Conservation (phyloP, 2,329 filamentous ascomycete genomes). For the Dichotomopilus funicola region DNA sequence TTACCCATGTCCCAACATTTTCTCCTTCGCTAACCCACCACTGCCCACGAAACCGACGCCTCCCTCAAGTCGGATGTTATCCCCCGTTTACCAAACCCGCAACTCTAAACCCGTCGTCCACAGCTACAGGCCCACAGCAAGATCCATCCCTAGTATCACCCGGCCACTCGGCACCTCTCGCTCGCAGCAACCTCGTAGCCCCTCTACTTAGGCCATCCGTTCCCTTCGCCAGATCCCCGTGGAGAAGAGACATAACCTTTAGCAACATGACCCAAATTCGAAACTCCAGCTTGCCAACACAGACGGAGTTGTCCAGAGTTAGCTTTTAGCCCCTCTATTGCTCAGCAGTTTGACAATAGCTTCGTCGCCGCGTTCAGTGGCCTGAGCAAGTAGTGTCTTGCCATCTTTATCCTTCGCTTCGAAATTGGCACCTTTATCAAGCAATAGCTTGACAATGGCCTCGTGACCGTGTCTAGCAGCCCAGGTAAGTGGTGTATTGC, state of each 20-base stretch:
- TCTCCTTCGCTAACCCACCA: neutral
- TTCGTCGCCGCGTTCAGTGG: no score
- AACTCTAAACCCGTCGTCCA: neutral
- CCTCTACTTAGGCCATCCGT: no score
- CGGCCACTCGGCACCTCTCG: neutral
- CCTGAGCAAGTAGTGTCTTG: neutral
- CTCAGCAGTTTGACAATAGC: no score
- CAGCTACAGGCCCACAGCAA: neutral
- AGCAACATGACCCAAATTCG: neutral
- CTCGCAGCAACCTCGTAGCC: neutral
- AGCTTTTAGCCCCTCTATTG: neutral
- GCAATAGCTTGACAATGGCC: no score
- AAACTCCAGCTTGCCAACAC: neutral
- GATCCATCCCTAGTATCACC: neutral
- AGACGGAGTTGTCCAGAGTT: neutral
- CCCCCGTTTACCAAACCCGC: neutral
- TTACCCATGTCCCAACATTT: neutral
- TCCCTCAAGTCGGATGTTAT: neutral
- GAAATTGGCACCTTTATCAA: neutral
- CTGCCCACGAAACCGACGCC: neutral
- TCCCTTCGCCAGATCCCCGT: neutral
- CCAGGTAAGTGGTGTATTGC: no score
- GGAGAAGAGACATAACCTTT: neutral
- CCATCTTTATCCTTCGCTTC: neutral
- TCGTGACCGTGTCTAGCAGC: no score